These are phyloP conservation scores for Cajanus cajan DNA, from an alignment of 306 rosid species.

Conservation along the genomic window DNA sequence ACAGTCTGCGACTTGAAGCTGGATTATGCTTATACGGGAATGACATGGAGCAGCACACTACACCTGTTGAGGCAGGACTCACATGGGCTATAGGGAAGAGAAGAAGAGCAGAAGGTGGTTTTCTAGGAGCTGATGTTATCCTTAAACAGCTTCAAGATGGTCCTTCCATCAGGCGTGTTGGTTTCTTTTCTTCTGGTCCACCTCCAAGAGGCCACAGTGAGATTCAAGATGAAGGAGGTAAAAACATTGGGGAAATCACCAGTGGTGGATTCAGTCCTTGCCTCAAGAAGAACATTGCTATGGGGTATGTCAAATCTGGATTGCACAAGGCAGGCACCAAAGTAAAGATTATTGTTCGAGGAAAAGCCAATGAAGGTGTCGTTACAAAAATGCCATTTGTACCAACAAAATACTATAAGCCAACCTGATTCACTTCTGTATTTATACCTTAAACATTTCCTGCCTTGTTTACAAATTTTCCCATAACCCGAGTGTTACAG, in stretches of 20 bases:
- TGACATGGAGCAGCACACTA: slow-evolving; percentile 87
- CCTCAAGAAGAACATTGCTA: slow-evolving; percentile 92
- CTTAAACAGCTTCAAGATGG: slow-evolving; percentile 82
- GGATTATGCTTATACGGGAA: slow-evolving; percentile 92
- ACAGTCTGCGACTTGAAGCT: slow-evolving; percentile 94
- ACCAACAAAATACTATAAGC: slow-evolving; percentile 95
- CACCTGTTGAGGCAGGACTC: slow-evolving; percentile 96
- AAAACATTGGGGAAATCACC: slow-evolving; percentile 85
- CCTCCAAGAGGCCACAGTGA: slow-evolving; percentile 97
- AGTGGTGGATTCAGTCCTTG: slow-evolving; percentile 99
- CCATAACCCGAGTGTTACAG: slow-evolving; percentile 32
- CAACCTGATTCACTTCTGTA: slow-evolving; percentile 41
- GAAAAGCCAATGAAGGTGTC: slow-evolving; percentile 84
- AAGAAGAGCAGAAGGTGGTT: slow-evolving; percentile 97
- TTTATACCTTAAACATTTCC: slow-evolving; percentile 28
- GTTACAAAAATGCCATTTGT: slow-evolving; percentile 97
- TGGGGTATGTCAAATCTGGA: slow-evolving; percentile 98
- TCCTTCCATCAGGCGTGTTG: slow-evolving; percentile 83
- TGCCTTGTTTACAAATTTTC: slow-evolving; percentile 33
- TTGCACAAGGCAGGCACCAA: slow-evolving; percentile 93
- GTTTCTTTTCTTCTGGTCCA: slow-evolving; percentile 88
- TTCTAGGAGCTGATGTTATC: slow-evolving; percentile 85
- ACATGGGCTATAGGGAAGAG: slow-evolving; percentile 98
- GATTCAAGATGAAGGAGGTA: slow-evolving; percentile 81
- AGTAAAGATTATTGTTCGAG: slow-evolving; percentile 81